phyloP scores from a whole-genome alignment of 2,329 filamentous ascomycete genomes.

The Trichoderma lentiforme region DNA sequence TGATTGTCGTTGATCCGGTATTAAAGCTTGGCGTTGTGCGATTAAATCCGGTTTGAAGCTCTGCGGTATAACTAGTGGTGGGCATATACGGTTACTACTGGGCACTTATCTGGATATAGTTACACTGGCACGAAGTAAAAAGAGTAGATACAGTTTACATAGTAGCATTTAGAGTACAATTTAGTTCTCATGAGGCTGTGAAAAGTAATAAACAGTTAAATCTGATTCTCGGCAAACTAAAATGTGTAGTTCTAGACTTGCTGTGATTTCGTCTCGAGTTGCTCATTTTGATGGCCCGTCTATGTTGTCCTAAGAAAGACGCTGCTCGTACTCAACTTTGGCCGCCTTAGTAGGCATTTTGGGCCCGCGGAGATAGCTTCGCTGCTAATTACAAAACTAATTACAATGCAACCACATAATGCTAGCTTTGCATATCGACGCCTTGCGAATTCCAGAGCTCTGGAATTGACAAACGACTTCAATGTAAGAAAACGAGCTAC shows the following conservation, averaged over 20 bases:
- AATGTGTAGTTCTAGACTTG: no score
- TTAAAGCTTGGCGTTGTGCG: not conserved
- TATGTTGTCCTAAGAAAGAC: not conserved
- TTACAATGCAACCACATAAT: not conserved
- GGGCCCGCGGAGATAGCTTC: not conserved
- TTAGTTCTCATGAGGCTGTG: no score
- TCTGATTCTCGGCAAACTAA: no score
- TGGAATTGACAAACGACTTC: not conserved
- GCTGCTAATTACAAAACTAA: not conserved
- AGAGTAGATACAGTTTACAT: not conserved
- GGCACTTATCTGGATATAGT: no score
- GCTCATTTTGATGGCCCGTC: not conserved
- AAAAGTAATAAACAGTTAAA: no score
- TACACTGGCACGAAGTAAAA: not conserved
- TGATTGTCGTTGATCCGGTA: not conserved
- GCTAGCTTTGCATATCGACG: fast-evolving
- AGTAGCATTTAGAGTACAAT: not conserved
- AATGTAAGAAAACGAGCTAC: not conserved
- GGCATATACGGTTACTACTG: not conserved
- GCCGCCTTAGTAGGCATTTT: not conserved
- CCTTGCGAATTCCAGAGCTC: not conserved
- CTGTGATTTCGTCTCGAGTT: not conserved
- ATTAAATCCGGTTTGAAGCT: not conserved
- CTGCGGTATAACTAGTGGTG: not conserved
- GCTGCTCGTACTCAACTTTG: not conserved